Evolutionary conservation across 805 yeast genomes (phyloP), one percentile per base, ranked within the genome.

Genomic region (Maudiozyma barnettii): DNA sequence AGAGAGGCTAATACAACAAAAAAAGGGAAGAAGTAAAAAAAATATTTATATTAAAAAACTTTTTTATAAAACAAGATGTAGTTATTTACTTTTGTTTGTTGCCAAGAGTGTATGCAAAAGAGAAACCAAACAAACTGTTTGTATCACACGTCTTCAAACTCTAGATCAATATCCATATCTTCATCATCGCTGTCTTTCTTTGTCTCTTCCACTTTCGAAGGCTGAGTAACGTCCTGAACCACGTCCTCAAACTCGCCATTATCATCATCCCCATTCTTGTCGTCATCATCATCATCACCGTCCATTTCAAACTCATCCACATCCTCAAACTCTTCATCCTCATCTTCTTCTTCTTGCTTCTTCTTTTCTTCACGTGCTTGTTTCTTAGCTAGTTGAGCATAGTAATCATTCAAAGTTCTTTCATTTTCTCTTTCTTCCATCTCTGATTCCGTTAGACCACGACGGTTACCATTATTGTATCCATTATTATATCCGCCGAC

Each of bases 401-500:
- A 86, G 60, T 85, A 86, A 16, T 79, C 81, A n/a, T 78, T 74
- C 55, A 80, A 64, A 2, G 88, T 87, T 55, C 81, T 86, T 64
- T 83, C 83, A 35, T 82, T 81, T 61, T 81, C 84, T 54, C 75
- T 71, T 48, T 82, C 81, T 55, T 77, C 77, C n/a, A 70, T 59
- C 42, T 70, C 74, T 40, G 70, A 58, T 43, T 63, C 65, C 13
- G 63, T 51, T 48, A 59, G 48, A 19, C 48, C 51, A 45, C 56
- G 54, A 45, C 54, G 54, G 41, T 51, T 50, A 47, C 52, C 48
- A 30, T 42, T 33, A 54, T 55, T 46, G 44, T 45, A 36, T 9
- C 31, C 26, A 13, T 49, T 52, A 22, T 50, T 52, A 22, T 50
- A 44, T 16, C 38, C 38, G 10, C 30, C 30, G n/a, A n/a, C n/a